A percentile compares a stretch with the other conserved stretches of the same genome.
Evolutionary conservation across 306 rosid species (phyloP).

Genomic region (Boehmeria nivea): DNA sequence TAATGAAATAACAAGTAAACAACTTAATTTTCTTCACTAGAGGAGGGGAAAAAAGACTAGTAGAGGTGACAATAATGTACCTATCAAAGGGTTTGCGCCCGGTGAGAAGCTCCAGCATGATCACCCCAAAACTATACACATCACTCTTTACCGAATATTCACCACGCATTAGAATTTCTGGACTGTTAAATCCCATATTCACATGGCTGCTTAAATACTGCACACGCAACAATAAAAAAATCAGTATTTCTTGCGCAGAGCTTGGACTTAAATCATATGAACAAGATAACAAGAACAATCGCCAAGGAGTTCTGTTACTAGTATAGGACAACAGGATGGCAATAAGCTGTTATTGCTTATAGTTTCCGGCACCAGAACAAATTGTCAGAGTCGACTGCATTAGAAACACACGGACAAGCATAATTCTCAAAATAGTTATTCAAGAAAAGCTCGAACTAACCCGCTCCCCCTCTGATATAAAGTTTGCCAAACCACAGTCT

Average conservation of each 20-base stretch:
- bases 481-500: slow-evolving; percentile 79
- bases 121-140: slow-evolving; percentile 86
- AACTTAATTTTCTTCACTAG: not conserved
- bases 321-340: no score
- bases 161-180: slow-evolving; percentile 78
- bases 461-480: slow-evolving; percentile 62
- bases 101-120: slow-evolving; percentile 93
- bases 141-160: slow-evolving; percentile 81
- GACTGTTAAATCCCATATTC: slow-evolving; percentile 81
- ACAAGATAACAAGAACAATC: not conserved
- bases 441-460: slow-evolving; percentile 6
- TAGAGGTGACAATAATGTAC: slow-evolving; percentile 28
- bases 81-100: slow-evolving; percentile 95
- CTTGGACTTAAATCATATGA: not conserved
- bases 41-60: not conserved
- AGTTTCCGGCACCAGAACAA: not conserved
- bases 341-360: not conserved
- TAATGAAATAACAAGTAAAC: not conserved
- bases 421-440: not conserved
- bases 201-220: slow-evolving; percentile 62
- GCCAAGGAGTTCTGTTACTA: no score
- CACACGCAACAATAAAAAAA: slow-evolving; percentile 14
- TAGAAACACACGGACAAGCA: not conserved
- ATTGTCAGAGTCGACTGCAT: slow-evolving; percentile 5
- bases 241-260: slow-evolving; percentile 17